A percentile compares a stretch with the other conserved stretches of the same genome.
Evolutionary conservation across 2,329 filamentous ascomycete genomes (phyloP).

Genomic region (Ascocoryne sarcoides): DNA sequence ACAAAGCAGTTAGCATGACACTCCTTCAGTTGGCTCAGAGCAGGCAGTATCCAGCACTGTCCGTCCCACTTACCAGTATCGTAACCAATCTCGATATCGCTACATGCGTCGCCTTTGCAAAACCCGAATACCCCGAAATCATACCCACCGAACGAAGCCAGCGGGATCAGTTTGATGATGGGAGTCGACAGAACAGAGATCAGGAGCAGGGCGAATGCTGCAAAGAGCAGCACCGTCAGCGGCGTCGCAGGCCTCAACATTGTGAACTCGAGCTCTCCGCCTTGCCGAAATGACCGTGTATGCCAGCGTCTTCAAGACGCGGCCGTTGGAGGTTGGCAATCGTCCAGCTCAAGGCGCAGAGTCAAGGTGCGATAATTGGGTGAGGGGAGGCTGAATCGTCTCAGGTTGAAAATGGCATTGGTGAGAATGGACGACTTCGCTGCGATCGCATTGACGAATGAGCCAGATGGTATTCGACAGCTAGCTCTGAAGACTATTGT

Average conservation of each 20-base stretch:
- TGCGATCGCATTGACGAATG: not conserved
- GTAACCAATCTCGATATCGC: conserved; percentile 73
- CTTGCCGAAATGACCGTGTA: conserved; percentile 15
- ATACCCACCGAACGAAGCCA: conserved; percentile 67
- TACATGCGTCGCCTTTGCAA: conserved; percentile 61
- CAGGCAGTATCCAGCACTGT: not conserved
- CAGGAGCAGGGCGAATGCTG: conserved; percentile 76
- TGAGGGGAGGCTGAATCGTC: too few relatives aligned
- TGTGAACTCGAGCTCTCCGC: conserved; percentile 23
- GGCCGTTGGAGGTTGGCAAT: conserved; percentile 22
- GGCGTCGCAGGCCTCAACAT: conserved; percentile 85
- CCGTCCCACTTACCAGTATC: conserved; percentile 56
- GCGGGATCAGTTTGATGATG: conserved; percentile 74
- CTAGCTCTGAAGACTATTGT: too few relatives aligned
- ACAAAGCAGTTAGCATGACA: conserved; percentile 5
- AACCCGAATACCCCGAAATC: conserved; percentile 91
- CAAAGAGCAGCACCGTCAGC: conserved; percentile 73
- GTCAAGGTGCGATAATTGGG: too few relatives aligned
- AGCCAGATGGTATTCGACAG: conserved; percentile 1
- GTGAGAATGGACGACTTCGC: not conserved
- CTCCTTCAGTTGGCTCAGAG: not conserved
- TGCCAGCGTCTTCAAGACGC: conserved; percentile 40
- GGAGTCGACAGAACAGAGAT: conserved; percentile 87
- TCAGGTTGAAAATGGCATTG: too few relatives aligned
- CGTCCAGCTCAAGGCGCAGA: conserved; percentile 9